Base-by-base conservation (phyloP, 495 filamentous ascomycete species). In the Lasiosphaeria hispida region DNA sequence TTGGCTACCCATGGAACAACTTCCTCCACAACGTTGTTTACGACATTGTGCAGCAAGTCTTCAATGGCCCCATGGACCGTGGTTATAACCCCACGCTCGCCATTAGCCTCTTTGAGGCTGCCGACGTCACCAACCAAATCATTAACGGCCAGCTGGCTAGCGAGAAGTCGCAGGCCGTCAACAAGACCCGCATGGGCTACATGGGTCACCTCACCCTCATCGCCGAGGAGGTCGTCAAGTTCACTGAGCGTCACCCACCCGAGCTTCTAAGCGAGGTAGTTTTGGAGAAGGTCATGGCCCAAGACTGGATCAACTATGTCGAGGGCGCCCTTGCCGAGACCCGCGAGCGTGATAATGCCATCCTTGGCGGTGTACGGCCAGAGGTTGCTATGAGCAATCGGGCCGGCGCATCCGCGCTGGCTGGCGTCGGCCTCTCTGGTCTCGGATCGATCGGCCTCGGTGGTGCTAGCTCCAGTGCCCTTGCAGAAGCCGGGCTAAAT, bases 1-100 rank as follows among this genome's bases (percentile, higher is more conserved):
- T 97, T 80, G 86, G 85, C 53, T 97, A 97, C 71, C 95, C 94
- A 4, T 99, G 94, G 94, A 99, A 99, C 68, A 99, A 99, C 71
- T 99, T 99, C 68, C 83, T 99, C 18, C 94, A 99, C 72, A 99
- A 99, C 73, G 94, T 99, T 42, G 94, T 99, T 19, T 99, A 99
- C 70, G 94, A 99, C 70, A 92, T 99, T 60, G 88, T 99, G 10
- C 94, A 99, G 70, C 94, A 99, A 75, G 95, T 99, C 0, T 98
- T 99, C 74, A 99, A 99, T 67, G 94, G 95, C 0, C 90, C 90
- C 10, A 96, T 99, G 90, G 92, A 97, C 61, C 87, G 92, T 51
- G 91, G 94, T 11, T 97, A 86, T 70, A 99, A 99, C 73, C 87
- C 90, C 7, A 86, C 84, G 41, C 81, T 99, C n/a, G 92, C 94